Evolutionary conservation across 805 yeast genomes (phyloP).

Genomic region (Diddensiella caesifluorescens): DNA sequence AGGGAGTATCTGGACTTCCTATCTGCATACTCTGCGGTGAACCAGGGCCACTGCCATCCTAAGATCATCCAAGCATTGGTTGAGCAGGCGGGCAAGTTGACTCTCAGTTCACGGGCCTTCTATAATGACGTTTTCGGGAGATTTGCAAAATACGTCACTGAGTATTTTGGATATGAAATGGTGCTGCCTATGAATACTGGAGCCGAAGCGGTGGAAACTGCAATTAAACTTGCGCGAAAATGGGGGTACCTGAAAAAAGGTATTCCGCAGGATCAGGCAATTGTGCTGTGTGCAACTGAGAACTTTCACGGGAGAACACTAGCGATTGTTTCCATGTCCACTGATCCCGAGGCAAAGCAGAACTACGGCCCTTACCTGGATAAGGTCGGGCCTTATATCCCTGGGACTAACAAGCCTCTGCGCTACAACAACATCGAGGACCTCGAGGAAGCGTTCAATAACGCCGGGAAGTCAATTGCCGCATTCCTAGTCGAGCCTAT

Average conservation of each 20-base stretch:
- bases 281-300: slow-evolving; percentile 78
- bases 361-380: slow-evolving; percentile 85
- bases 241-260: slow-evolving; percentile 93
- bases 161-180: slow-evolving; percentile 84
- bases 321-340: slow-evolving; percentile 92
- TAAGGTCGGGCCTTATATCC: slow-evolving; percentile 79
- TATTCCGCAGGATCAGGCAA: slow-evolving; percentile 77
- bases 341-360: slow-evolving; percentile 87
- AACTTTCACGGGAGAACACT: slow-evolving; percentile 97
- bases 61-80: slow-evolving; percentile 76
- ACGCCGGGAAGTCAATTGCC: slow-evolving; percentile 84
- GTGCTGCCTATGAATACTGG: slow-evolving; percentile 98
- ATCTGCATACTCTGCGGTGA: slow-evolving; percentile 94
- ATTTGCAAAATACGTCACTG: slow-evolving; percentile 83
- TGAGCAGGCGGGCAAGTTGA: slow-evolving; percentile 80
- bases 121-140: slow-evolving; percentile 82
- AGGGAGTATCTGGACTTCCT: slow-evolving; percentile 87
- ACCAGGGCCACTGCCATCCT: slow-evolving; percentile 98
- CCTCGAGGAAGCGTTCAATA: slow-evolving; percentile 71
- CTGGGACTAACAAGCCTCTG: slow-evolving; percentile 61
- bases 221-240: slow-evolving; percentile 87
- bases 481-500: slow-evolving; percentile 92
- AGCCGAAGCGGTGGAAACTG: slow-evolving; percentile 98
- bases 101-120: slow-evolving; percentile 88
- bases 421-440: slow-evolving; percentile 86